These are phyloP conservation scores for Lumnitzera littorea DNA, from an alignment of 345 rosid species.

Conservation along the genomic window DNA sequence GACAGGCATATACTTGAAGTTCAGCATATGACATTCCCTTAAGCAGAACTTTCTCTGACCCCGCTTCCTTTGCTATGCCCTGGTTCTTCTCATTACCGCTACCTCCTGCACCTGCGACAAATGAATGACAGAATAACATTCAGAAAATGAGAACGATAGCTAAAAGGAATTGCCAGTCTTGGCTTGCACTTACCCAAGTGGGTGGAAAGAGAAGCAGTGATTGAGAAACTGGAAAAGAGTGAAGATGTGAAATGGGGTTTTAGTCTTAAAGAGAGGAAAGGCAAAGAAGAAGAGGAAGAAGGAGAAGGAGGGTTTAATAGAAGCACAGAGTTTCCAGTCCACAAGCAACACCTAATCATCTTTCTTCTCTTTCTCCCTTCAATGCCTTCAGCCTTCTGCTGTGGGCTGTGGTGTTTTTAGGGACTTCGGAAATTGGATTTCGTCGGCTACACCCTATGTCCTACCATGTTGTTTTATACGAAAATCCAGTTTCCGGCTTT, in stretches of 20 bases:
- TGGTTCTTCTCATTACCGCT: constrained; percentile 15
- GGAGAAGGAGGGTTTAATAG: constrained; percentile 10
- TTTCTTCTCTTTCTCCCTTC: not conserved
- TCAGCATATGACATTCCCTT: constrained; percentile 68
- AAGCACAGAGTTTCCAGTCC: constrained; percentile 29
- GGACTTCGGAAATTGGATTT: too few relatives aligned
- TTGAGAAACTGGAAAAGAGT: constrained; percentile 19
- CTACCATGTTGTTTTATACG: too few relatives aligned
- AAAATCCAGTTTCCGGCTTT: too few relatives aligned
- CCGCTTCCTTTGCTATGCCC: too few relatives aligned
- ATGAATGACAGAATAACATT: not conserved
- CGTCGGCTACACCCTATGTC: too few relatives aligned
- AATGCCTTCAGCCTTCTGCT: too few relatives aligned
- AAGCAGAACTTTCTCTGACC: constrained; percentile 34
- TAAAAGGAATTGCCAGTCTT: not conserved
- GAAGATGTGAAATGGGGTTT: constrained; percentile 1
- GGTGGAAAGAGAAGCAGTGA: constrained; percentile 18
- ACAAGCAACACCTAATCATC: constrained; percentile 36
- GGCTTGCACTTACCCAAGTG: constrained; percentile 3
- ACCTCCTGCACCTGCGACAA: constrained; percentile 10
- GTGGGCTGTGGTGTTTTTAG: too few relatives aligned
- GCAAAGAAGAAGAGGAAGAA: constrained; percentile 2
- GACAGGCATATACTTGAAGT: constrained; percentile 42
- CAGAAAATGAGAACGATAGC: not conserved
- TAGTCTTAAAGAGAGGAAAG: constrained; percentile 8